Base-by-base conservation (phyloP, 163 green algal species). In the Scenedesmus sp. region DNA sequence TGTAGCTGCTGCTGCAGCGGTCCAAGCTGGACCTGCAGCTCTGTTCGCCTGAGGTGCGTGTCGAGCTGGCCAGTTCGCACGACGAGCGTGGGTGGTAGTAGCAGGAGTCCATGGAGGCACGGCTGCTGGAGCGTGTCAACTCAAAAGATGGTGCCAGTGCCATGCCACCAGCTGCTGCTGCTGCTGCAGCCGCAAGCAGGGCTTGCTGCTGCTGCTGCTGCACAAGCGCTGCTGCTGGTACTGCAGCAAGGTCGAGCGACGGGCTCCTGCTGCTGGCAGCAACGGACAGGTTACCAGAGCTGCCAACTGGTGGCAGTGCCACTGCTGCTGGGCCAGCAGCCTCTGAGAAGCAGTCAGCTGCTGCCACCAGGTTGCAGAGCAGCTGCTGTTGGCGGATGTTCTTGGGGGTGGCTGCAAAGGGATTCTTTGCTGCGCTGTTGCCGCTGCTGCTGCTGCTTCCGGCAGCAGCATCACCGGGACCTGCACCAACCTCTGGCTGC, bases 371-470 rank as follows among this genome's bases (percentile, higher is more conserved):
- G 68, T 90, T 90, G 85, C 85, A 90, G 13, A 90, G 85, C 68
- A 90, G 85, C 46, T 90, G 85, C 85, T 90, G 85, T 44, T 90
- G 85, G 35, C 85, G 43, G n/a, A 90, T 83, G 85, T 83, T 90
- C 65, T 81, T 81, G 68, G 85, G 85, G 1, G 85, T 90, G 40
- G 85, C 85, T 46, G 85, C 85, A 73, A 90, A 90, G 44, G 85
- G 85, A 68, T 90, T 90, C 68, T 90, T 90, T 30, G 44, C 85
- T 49, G 72, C 35, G 15, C 16, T 13, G 26, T 3, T 44, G 82
- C 35, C 53, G 83, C 30, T 12, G 20, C 53, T 76, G 81, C 18
- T 15, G 33, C 26, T 51, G 46, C 81, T 73, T n/a, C 10, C n/a
- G 51, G n/a, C 35, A 16, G 51, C 40, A 53, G 82, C 6, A 24